Base-by-base conservation (phyloP, 1,284 basidiomycete species). In the Meira miltonrushii region DNA sequence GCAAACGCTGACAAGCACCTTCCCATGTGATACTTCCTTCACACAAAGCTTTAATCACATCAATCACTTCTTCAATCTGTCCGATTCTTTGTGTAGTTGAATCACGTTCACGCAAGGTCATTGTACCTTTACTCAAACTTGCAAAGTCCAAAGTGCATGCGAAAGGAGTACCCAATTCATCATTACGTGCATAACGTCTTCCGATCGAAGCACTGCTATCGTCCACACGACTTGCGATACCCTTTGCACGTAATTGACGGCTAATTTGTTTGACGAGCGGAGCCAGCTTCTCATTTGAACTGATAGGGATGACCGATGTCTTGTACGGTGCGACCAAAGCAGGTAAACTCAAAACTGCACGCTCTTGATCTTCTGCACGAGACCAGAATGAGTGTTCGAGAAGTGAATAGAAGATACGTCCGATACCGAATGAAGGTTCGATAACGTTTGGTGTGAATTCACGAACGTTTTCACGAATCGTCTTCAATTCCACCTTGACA, bases 361-460 rank as follows among this genome's bases (percentile, higher is more conserved):
- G 76, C 50, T 74, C 65, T 60, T 64, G 61, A 57, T 83, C 88
- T 75, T 91, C 87, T 77, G 92, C 92, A 78, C 94, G 86, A 59
- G 86, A 85, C 94, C 94, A 97, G 84, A 89, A 99, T 71, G 85
- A 87, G 83, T 98, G 94, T 80, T 99, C 94, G 51, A 98, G 86
- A 55, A 97, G 82, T 39, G 87, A 87, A 80, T 97, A 97, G 51
- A 97, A 84, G 75, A 98, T 96, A 61, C 94, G 90, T 59, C 94
- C 94, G 71, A 98, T 87, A 70, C 95, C 94, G 80, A 97, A 97
- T 17, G 95, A 99, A 28, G 94, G 94, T 80, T 97, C 94, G 77
- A 97, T 95, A 79, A 99, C 94, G 81, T 97, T 97, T 50, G 94
- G 94, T 51, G 87, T 91, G 80, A 85, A 97, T 80, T 96, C 93